phyloP scores from a whole-genome alignment of 805 yeast species.

The Suhomyces vadensis region DNA sequence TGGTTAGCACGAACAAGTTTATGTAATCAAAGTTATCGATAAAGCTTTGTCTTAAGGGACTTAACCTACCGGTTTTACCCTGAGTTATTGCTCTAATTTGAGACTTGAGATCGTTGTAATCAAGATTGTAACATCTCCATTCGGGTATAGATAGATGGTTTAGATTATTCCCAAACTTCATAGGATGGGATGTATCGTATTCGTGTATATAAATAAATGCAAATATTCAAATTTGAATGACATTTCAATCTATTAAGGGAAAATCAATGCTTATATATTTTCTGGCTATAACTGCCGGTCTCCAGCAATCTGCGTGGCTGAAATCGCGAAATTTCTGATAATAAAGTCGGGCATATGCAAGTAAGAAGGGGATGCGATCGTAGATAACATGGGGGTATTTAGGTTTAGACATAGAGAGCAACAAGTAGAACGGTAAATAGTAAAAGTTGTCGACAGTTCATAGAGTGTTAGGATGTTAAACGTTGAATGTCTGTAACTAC shows the following conservation, averaged over 20 bases:
- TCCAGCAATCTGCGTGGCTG: conserved; percentile 1
- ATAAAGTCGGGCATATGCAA: too few relatives aligned
- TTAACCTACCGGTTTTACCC: conserved; percentile 24
- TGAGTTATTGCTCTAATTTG: conserved; percentile 61
- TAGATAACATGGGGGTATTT: background rate
- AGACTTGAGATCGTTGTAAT: conserved; percentile 74
- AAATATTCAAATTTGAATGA: too few relatives aligned
- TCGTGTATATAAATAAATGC: too few relatives aligned
- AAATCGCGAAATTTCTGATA: background rate
- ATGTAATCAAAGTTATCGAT: conserved; percentile 61
- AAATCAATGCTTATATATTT: conserved; percentile 1
- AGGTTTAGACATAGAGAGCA: background rate
- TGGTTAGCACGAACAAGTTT: conserved; percentile 63
- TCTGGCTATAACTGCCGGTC: background rate
- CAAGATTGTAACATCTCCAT: conserved; percentile 83
- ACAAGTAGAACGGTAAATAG: background rate
- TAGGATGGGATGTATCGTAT: conserved; percentile 25
- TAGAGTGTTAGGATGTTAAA: too few relatives aligned
- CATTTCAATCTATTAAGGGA: too few relatives aligned
- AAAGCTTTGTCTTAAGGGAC: conserved; percentile 39
- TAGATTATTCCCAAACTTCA: conserved; percentile 88
- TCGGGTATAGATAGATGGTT: conserved; percentile 77
- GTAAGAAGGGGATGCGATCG: background rate
- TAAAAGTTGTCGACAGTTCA: too few relatives aligned
- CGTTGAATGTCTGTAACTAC: too few relatives aligned